Base-by-base conservation (phyloP, 768 basidiomycete species). In the Rhodosporidiobolus sp. region DNA sequence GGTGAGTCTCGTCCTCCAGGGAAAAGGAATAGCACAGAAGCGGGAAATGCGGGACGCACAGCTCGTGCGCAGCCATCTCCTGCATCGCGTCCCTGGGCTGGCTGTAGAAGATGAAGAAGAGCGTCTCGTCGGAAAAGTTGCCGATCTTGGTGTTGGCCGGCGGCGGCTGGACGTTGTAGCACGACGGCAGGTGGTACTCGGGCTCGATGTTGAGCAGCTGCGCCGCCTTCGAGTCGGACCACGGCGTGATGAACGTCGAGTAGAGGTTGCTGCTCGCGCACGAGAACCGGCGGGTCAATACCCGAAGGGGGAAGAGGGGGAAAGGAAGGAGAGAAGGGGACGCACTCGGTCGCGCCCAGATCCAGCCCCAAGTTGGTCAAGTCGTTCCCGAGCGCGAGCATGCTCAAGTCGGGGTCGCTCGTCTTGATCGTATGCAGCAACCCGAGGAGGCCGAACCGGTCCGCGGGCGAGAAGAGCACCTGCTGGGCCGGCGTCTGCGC, bases 101-200 rank as follows among this genome's bases (percentile, higher is more conserved):
- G 67, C 92, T 88, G 83, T 97, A 98, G 85, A 98, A 98, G 87
- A 95, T 94, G 85, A 92, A 95, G 83, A 98, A 96, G 35, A 98
- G 83, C 24, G 94, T 96, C 82, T 98, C 94, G 81, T 97, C 94
- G 81, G 89, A 90, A 82, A 98, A 95, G 61, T 88, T 87, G 1
- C 86, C 85, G 26, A 88, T 90, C 83, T 93, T 94, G 74, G 80
- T 84, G 63, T 90, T 89, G 8, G 90, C 90, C 49, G 91, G 90
- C 57, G 92, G 88, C 46, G 94, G 88, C 77, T 91, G 89, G 59
- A 96, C 94, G 81, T 89, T 93, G 73, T 98, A 98, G 82, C 94
- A 96, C 38, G 87, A 84, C 52, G 94, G 94, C 59, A 94, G 86
- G 77, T 91, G 89, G 80, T 89, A 96, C 80, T 94, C 90, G 20